These are phyloP conservation scores for Zizania palustris DNA, from an alignment of 202 grass and related monocot genomes.

Conservation along the genomic window DNA sequence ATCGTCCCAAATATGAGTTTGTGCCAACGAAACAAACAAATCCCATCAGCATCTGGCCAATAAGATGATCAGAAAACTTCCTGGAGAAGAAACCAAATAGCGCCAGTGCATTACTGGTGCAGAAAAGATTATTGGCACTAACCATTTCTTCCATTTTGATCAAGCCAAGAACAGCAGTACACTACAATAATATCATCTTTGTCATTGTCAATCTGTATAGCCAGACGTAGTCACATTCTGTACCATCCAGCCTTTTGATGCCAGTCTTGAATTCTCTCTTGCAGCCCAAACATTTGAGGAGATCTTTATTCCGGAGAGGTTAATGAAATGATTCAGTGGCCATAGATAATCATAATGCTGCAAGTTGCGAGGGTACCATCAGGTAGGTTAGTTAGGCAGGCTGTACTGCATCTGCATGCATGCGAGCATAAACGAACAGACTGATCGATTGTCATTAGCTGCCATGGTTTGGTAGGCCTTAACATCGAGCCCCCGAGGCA, in stretches of 20 bases:
- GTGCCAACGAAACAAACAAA: constrained; percentile 18
- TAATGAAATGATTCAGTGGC: background rate
- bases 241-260: background rate
- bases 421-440: constrained; percentile 5
- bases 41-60: background rate
- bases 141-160: background rate
- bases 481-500: constrained; percentile 5
- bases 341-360: background rate
- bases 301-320: background rate
- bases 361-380: constrained; percentile 11
- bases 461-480: constrained; percentile 42
- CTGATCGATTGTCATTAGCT: constrained; percentile 1
- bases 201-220: background rate
- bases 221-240: background rate
- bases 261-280: background rate
- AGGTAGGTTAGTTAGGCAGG: constrained; percentile 4
- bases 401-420: background rate
- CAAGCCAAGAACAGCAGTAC: background rate
- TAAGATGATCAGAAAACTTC: background rate
- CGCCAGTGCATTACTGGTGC: background rate
- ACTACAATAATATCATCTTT: constrained; percentile 23
- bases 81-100: background rate
- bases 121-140: constrained; percentile 1
- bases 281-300: background rate
- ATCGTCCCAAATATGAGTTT: constrained; percentile 14